Evolutionary conservation across 2,329 filamentous ascomycete genomes (phyloP).

Genomic region (Colletotrichum musicola): DNA sequence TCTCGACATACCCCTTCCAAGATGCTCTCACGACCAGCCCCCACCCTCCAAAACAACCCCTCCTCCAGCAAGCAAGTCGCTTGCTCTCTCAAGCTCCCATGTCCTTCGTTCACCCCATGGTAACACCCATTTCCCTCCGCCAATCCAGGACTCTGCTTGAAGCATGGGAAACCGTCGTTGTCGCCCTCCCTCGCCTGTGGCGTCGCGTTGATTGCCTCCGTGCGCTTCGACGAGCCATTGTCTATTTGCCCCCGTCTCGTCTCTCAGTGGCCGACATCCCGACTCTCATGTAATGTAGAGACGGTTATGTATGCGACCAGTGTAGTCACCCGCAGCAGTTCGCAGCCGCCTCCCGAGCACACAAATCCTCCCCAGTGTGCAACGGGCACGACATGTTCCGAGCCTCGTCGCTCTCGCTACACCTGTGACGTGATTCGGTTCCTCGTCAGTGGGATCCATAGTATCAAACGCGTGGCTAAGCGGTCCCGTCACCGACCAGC

Average conservation of each 20-base stretch:
- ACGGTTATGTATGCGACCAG: conserved; percentile 23
- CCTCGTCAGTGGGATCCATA: background rate
- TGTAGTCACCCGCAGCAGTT: conserved; percentile 34
- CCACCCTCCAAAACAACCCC: conserved; percentile 27
- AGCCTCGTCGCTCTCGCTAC: background rate
- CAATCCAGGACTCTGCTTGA: background rate
- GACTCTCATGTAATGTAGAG: conserved; percentile 4
- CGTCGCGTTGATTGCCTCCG: conserved; percentile 17
- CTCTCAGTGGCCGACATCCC: conserved; percentile 10
- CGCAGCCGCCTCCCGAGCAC: conserved; percentile 24
- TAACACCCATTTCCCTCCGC: conserved; percentile 18
- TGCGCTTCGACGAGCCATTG: background rate
- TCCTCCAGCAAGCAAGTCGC: conserved; percentile 11
- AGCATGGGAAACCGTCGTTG: conserved; percentile 5
- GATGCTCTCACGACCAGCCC: conserved; percentile 20
- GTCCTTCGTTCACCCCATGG: conserved; percentile 7
- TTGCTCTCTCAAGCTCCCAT: conserved; percentile 19
- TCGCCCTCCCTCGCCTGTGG: conserved; percentile 4
- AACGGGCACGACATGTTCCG: conserved; percentile 10
- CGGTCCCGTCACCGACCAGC: background rate
- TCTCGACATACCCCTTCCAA: conserved; percentile 2
- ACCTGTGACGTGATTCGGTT: conserved; percentile 9
- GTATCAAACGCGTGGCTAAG: background rate
- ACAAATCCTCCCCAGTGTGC: background rate
- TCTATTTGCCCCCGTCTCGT: background rate